Evolutionary conservation across 306 rosid genomes (phyloP).

Genomic region (Adenanthera pavonina): DNA sequence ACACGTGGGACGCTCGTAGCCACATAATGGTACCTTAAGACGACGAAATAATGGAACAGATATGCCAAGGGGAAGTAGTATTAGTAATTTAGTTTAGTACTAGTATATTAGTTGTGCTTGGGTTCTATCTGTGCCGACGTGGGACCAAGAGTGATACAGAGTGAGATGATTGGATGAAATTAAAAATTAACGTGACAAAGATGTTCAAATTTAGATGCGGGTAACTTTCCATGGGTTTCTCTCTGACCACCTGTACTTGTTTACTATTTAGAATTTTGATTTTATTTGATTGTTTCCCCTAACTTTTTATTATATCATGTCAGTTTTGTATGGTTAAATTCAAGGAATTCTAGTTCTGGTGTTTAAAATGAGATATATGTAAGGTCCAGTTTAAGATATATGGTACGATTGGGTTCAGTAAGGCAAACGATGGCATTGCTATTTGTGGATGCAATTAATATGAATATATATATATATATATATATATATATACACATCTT

Average conservation of each 20-base stretch:
- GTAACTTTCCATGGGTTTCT: neutral
- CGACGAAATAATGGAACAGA: neutral
- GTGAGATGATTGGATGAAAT: neutral
- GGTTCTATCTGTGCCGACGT: conserved; percentile 54
- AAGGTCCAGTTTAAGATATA: no score
- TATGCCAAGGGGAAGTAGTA: neutral
- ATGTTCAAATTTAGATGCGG: neutral
- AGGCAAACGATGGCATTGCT: neutral
- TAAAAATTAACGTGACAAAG: neutral
- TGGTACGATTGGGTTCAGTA: no score
- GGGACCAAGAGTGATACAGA: conserved; percentile 12
- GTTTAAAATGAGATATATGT: no score
- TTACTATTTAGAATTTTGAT: neutral
- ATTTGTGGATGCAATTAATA: neutral
- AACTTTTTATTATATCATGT: no score
- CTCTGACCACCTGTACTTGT: neutral
- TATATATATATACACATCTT: no score
- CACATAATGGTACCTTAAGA: conserved; percentile 13
- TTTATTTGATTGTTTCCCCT: no score
- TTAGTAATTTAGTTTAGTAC: conserved; percentile 11
- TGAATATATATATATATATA: no score
- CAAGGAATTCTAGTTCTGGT: no score
- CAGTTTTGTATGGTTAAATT: neutral
- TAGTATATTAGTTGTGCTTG: neutral
- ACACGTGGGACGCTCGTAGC: conserved; percentile 50